phyloP scores from a whole-genome alignment of 106 monocot species.

The Acorus calamus region DNA sequence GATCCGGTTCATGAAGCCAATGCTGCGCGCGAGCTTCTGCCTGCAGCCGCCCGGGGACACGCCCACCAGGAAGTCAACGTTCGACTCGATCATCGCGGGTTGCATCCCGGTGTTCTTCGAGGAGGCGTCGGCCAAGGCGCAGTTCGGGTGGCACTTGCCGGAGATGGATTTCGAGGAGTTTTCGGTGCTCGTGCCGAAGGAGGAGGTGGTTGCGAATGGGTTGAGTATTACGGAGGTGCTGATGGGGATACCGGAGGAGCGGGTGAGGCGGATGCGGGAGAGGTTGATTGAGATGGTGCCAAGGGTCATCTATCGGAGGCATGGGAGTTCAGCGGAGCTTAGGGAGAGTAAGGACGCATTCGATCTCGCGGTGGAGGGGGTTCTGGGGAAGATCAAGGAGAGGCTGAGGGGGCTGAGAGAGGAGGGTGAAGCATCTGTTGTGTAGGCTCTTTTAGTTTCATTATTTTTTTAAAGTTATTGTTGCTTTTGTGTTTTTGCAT shows the following conservation, averaged over 20 bases:
- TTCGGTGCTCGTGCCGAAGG: slow-evolving; percentile 72
- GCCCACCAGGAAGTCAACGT: slow-evolving; percentile 64
- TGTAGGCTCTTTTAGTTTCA: too few relatives aligned
- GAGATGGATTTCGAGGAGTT: slow-evolving; percentile 39
- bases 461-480: too few relatives aligned
- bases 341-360: slow-evolving; percentile 59
- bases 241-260: slow-evolving; percentile 20
- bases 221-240: slow-evolving; percentile 43
- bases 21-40: slow-evolving; percentile 81
- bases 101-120: slow-evolving; percentile 96
- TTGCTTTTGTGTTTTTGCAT: too few relatives aligned
- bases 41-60: slow-evolving; percentile 91
- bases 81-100: slow-evolving; percentile 80
- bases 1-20: slow-evolving; percentile 55
- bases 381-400: slow-evolving; percentile 35
- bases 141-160: slow-evolving; percentile 85
- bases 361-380: slow-evolving; percentile 79
- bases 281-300: slow-evolving; percentile 66
- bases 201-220: slow-evolving; percentile 70
- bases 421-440: too few relatives aligned
- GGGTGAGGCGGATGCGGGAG: slow-evolving; percentile 64
- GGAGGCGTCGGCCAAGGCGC: slow-evolving; percentile 47
- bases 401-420: slow-evolving; percentile 11
- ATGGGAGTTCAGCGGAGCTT: slow-evolving; percentile 49
- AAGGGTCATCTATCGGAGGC: slow-evolving; percentile 56